phyloP scores from a whole-genome alignment of 441 rosid genomes.

The Brassica hybrid region DNA sequence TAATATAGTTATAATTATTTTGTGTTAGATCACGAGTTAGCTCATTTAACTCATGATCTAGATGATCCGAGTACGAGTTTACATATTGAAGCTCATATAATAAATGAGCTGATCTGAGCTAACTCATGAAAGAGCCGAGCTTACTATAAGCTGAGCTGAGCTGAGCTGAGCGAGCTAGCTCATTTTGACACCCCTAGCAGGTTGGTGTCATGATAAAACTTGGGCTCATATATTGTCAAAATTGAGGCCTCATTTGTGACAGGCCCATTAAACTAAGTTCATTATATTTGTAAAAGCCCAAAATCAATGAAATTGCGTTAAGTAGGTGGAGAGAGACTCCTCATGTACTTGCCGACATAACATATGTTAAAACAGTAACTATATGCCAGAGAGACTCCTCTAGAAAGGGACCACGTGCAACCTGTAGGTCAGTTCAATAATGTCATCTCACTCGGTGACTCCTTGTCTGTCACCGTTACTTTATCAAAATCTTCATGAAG shows the following conservation, averaged over 20 bases:
- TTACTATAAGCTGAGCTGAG: too few relatives aligned
- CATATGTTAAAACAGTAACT: not conserved
- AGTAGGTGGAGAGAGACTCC: not conserved
- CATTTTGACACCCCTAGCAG: too few relatives aligned
- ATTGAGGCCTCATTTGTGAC: not conserved
- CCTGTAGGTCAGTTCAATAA: conserved; percentile 25
- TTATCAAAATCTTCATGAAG: conserved; percentile 2
- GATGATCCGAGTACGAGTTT: too few relatives aligned
- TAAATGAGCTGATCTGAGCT: too few relatives aligned
- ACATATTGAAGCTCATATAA: too few relatives aligned
- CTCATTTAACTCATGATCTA: too few relatives aligned
- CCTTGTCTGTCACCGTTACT: conserved; percentile 23
- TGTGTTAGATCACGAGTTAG: too few relatives aligned
- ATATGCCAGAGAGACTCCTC: conserved; percentile 33
- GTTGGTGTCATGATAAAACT: not conserved
- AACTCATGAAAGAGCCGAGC: too few relatives aligned
- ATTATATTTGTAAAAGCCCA: conserved; percentile 8
- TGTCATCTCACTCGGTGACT: conserved; percentile 22
- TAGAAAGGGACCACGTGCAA: conserved; percentile 33
- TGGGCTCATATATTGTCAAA: not conserved
- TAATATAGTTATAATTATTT: too few relatives aligned
- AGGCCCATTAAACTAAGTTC: not conserved
- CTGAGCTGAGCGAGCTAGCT: too few relatives aligned
- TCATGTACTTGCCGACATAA: conserved; percentile 25
- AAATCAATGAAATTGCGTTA: not conserved